phyloP scores from a whole-genome alignment of 2,329 filamentous ascomycete species.

The Dothistroma septosporum region DNA sequence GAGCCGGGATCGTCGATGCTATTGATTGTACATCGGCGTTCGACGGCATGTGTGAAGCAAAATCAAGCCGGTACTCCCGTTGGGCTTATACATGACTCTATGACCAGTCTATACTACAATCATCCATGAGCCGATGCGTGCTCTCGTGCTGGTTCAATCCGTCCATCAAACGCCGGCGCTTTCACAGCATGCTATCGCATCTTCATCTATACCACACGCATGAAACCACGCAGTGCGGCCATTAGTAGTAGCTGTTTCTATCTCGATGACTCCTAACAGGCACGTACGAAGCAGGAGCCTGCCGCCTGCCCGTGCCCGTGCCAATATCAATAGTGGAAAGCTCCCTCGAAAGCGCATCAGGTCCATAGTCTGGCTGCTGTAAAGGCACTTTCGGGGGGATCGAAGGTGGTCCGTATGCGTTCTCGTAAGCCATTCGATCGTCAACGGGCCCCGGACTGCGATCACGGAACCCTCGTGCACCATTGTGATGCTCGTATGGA shows the following conservation, averaged over 20 bases:
- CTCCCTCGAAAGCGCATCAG: slow-evolving; percentile 65
- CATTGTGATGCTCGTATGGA: slow-evolving; percentile 47
- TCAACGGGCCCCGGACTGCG: slow-evolving; percentile 31
- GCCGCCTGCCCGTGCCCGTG: slow-evolving; percentile 13
- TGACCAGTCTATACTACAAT: neutral
- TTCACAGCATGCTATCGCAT: neutral
- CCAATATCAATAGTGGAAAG: slow-evolving; percentile 54
- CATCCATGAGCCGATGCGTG: neutral
- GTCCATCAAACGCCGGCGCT: neutral
- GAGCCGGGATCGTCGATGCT: too few species aligned
- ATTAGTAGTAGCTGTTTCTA: slow-evolving; percentile 29
- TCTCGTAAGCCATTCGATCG: slow-evolving; percentile 21
- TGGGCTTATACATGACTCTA: neutral
- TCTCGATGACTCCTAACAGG: slow-evolving; percentile 34
- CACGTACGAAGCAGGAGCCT: slow-evolving; percentile 25
- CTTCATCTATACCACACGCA: neutral
- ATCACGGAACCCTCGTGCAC: slow-evolving; percentile 35
- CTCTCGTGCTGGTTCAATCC: neutral
- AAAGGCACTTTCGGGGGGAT: slow-evolving; percentile 23
- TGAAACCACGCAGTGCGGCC: neutral
- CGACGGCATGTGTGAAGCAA: neutral
- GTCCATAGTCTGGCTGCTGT: slow-evolving; percentile 31
- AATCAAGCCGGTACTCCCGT: neutral
- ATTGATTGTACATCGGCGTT: neutral
- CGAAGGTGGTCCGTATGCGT: slow-evolving; percentile 13